phyloP scores from a whole-genome alignment of 1,139 yeast genomes.

The Taphrina communis region DNA sequence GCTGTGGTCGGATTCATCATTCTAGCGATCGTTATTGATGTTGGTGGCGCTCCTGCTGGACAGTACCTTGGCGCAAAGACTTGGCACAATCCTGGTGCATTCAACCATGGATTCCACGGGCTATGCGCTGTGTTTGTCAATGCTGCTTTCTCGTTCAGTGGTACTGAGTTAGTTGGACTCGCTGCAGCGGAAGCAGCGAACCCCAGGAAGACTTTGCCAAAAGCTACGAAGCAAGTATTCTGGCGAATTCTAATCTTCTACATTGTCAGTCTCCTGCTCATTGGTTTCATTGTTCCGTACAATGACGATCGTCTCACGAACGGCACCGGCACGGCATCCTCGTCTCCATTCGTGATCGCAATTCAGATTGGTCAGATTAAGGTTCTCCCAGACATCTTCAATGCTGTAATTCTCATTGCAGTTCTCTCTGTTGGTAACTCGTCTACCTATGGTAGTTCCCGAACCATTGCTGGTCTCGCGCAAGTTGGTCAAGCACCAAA shows the following conservation, averaged over 20 bases:
- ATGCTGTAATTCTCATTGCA: slow-evolving; percentile 71
- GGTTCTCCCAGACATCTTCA: slow-evolving; percentile 71
- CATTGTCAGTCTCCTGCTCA: slow-evolving; percentile 63
- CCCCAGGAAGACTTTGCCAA: slow-evolving; percentile 68
- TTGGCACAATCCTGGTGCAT: slow-evolving; percentile 70
- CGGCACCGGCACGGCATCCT: slow-evolving; percentile 59
- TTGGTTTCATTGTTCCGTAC: slow-evolving; percentile 73
- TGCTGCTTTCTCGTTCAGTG: slow-evolving; percentile 89
- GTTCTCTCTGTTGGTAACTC: slow-evolving; percentile 76
- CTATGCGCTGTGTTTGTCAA: slow-evolving; percentile 78
- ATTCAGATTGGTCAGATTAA: slow-evolving; percentile 62
- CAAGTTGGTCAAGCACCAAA: slow-evolving; percentile 79
- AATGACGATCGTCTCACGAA: slow-evolving; percentile 60
- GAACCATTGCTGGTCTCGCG: slow-evolving; percentile 80
- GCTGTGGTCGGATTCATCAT: slow-evolving; percentile 72
- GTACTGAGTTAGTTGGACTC: slow-evolving; percentile 80
- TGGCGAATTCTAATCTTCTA: slow-evolving; percentile 74
- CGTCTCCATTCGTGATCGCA: slow-evolving; percentile 78
- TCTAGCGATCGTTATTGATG: slow-evolving; percentile 63
- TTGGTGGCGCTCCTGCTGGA: slow-evolving; percentile 72
- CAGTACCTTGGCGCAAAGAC: slow-evolving; percentile 68
- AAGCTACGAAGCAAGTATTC: slow-evolving; percentile 69
- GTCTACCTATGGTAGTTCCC: slow-evolving; percentile 75
- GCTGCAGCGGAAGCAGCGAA: slow-evolving; percentile 75
- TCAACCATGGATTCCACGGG: slow-evolving; percentile 75